Evolutionary conservation across 1,284 basidiomycete genomes (phyloP), one percentile per base, ranked within the genome.

Genomic region (Afroboletus lepidellus): DNA sequence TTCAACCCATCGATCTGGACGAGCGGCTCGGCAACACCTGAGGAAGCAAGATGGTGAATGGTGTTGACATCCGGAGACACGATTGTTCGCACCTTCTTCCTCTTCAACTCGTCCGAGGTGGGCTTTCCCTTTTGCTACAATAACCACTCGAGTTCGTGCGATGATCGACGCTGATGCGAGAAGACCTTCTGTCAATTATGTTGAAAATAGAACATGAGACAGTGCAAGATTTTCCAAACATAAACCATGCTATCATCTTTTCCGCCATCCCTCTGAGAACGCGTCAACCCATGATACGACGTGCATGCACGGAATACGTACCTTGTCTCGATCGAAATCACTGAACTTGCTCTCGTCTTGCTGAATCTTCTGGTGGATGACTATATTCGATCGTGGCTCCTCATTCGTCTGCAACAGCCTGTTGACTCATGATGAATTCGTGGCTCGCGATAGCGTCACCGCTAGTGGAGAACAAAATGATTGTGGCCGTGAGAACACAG

Each of bases 271-370:
- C 93, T 61, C 96, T 91, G 64, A 50, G 53, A 50, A 15, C 46
- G 42, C n/a, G 46, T 60, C 30, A 60, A 41, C 8, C 41, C 41
- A 49, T 16, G 18, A 37, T 29, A 41, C 12, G 13, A 44, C 15
- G n/a, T 25, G 15, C 7, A 7, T 36, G 7, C 29, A 47, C n/a
- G 18, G 51, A 43, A 36, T 44, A 57, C 71, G 41, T 62, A 88
- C 90, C 91, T 84, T 3, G 93, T 94, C 69, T 95, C 93, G 20
- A 63, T 99, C 97, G 27, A 99, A 79, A 64, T 99, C 97, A 64
- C 93, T 92, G 49, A 99, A 78, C 69, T 97, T 97, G 64, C 94
- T 95, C 69, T 97, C 96, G 63, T 91, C 87, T 0, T 97, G 97
- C 60, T 90, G 86, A 61, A 99, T 98, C 77, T 98, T 98, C 46